Evolutionary conservation across 768 basidiomycete genomes (phyloP).

Genomic region (Auricularia cornea): DNA sequence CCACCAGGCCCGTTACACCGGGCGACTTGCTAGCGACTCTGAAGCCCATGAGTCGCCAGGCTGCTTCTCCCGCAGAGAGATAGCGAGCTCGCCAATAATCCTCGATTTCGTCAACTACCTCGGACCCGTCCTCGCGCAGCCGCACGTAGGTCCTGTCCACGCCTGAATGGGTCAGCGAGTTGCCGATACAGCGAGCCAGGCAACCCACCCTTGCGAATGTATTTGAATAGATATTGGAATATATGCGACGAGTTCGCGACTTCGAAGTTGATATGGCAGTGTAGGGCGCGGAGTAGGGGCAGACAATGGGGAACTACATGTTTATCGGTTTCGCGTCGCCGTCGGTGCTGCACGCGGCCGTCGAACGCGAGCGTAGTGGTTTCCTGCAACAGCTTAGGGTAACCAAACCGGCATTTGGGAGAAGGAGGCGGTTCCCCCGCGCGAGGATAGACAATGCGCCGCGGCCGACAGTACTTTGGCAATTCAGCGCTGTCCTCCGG

Average conservation of each 20-base stretch:
- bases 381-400: conserved; percentile 12
- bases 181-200: too few species aligned
- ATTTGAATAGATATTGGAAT: conserved; percentile 34
- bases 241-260: conserved; percentile 21
- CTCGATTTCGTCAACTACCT: conserved; percentile 25
- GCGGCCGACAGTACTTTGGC: too few species aligned
- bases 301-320: conserved; percentile 25
- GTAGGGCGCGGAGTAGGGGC: conserved; percentile 16
- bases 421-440: not conserved
- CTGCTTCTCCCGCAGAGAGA: conserved; percentile 27
- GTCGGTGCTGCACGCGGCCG: conserved; percentile 22
- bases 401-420: conserved; percentile 18
- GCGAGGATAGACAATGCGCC: too few species aligned
- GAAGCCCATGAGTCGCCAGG: conserved; percentile 27
- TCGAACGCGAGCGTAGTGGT: conserved; percentile 20
- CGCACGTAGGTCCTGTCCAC: conserved; percentile 11
- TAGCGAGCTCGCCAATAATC: conserved; percentile 29
- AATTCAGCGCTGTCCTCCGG: conserved; percentile 5
- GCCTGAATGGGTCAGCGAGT: conserved; percentile 10
- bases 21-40: conserved; percentile 27
- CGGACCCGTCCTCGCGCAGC: conserved; percentile 2
- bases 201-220: conserved; percentile 29
- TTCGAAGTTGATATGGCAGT: conserved; percentile 33
- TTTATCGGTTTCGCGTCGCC: conserved; percentile 16
- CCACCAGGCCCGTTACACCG: conserved; percentile 23